Conservation (phyloP, 2,329 filamentous ascomycete species). For the Helminthosporium solani region DNA sequence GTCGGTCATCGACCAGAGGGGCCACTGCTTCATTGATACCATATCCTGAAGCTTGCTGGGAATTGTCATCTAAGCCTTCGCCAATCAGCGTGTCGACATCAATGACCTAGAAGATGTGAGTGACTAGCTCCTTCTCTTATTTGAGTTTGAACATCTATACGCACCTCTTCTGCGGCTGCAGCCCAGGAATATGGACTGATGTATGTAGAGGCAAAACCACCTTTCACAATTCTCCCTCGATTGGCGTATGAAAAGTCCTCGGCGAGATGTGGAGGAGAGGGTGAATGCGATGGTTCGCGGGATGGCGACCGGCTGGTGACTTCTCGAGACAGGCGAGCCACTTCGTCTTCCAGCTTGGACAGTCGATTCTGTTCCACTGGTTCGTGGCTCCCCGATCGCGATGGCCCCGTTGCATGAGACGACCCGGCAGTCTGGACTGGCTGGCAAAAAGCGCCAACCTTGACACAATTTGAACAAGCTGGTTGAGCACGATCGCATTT, state of each 20-base stretch:
- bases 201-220: conserved; percentile 11
- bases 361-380: conserved; percentile 13
- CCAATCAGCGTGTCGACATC: conserved; percentile 6
- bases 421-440: conserved; percentile 14
- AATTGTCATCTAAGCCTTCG: background rate
- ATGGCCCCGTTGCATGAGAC: conserved; percentile 4
- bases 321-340: conserved; percentile 18
- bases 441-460: conserved; percentile 20
- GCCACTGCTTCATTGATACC: conserved; percentile 3
- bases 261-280: conserved; percentile 10
- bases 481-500: conserved; percentile 25
- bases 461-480: conserved; percentile 24
- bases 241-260: conserved; percentile 1
- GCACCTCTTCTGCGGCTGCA: conserved; percentile 18
- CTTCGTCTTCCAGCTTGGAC: conserved; percentile 18
- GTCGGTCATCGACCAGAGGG: conserved; percentile 13
- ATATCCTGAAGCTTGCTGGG: background rate
- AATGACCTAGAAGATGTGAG: conserved; percentile 2
- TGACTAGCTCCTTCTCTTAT: background rate
- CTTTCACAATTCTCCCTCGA: conserved; percentile 12
- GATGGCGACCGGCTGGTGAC: conserved; percentile 21
- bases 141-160: background rate
- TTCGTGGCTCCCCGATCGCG: conserved; percentile 12
- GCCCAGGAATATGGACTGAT: conserved; percentile 25
- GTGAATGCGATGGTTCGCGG: conserved; percentile 15